Base-by-base conservation (phyloP, 768 basidiomycete genomes). In the Fistulinella prunicolor region DNA sequence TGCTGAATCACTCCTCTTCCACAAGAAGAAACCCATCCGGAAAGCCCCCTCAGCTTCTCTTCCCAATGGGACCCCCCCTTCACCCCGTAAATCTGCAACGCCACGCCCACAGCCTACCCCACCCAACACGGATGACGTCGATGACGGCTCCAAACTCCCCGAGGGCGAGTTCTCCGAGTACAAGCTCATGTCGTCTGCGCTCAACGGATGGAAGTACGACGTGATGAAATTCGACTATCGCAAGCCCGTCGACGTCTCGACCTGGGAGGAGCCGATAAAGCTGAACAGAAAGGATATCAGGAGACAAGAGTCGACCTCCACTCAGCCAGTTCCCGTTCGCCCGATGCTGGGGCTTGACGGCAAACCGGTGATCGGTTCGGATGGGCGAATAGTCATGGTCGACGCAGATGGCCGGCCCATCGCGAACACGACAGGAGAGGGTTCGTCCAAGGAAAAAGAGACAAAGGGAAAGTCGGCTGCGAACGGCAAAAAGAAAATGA, bases 161-260 rank as follows among this genome's bases (percentile, higher is more conserved):
- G 81, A 84, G 34, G 81, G 81, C 53, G 75, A 81, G 0, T 91
- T 71, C 70, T 77, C 80, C 53, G 89, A 92, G 64, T 93, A 81
- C 72, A 79, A 78, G 61, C 79, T 93, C 60, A 78, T 89, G 66
- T 88, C 88, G 7, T 85, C 86, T 23, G 79, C 82, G 14, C 79
- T 86, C 62, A 87, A 88, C 63, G 88, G 86, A 22, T 92, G 89
- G 89, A 89, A 87, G 63, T 89, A 91, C 76, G 88, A 93, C 69
- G 81, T 94, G 49, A 90, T 94, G 86, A 91, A 91, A 67, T 91
- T 94, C 64, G 83, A 89, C 65, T 81, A 83, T 28, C 77, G 85
- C 47, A 85, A 85, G 59, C 72, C 76, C 14, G 70, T 89, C 46
- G 88, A 92, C 62, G 74, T 90, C 45, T 73, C 73, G 43, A 67